These are phyloP conservation scores for Aureobasidium sp. DNA, from an alignment of 2,329 filamentous ascomycete genomes.

Conservation along the genomic window DNA sequence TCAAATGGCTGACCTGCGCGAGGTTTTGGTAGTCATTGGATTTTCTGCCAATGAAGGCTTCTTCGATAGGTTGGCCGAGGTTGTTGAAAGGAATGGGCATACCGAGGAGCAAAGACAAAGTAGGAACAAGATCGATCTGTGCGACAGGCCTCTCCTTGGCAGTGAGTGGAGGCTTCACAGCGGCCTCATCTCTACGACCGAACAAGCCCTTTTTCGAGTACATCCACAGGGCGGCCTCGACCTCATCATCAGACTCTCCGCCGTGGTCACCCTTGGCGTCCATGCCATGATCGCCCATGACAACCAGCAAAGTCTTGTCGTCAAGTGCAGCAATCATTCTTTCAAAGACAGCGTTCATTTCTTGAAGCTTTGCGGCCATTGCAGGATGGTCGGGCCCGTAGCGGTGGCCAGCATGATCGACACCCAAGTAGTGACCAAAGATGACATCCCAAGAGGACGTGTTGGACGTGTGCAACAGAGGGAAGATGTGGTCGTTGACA, in stretches of 20 bases:
- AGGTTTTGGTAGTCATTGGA: slow-evolving; percentile 71
- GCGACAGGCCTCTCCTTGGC: slow-evolving; percentile 69
- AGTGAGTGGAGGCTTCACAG: slow-evolving; percentile 52
- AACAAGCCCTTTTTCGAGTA: slow-evolving; percentile 86
- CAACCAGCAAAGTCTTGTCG: slow-evolving; percentile 78
- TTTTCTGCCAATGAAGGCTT: slow-evolving; percentile 69
- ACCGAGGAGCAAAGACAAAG: slow-evolving; percentile 77
- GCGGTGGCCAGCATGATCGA: slow-evolving; percentile 93
- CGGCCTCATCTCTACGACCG: slow-evolving; percentile 62
- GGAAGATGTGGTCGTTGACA: slow-evolving; percentile 83
- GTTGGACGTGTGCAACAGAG: slow-evolving; percentile 62
- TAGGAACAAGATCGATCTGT: slow-evolving; percentile 95
- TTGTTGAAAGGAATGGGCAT: slow-evolving; percentile 96
- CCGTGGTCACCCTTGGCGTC: slow-evolving; percentile 94
- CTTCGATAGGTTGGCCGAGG: slow-evolving; percentile 84
- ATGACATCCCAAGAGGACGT: slow-evolving; percentile 81
- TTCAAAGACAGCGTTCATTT: slow-evolving; percentile 80
- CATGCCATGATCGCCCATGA: slow-evolving; percentile 99
- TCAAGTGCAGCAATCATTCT: slow-evolving; percentile 67
- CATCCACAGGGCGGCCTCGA: slow-evolving; percentile 96
- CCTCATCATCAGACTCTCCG: slow-evolving; percentile 94
- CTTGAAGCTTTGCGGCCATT: slow-evolving; percentile 81
- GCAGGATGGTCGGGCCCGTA: slow-evolving; percentile 90
- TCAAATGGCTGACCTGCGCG: slow-evolving; percentile 66
- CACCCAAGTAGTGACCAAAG: slow-evolving; percentile 87